Evolutionary conservation across 1,284 basidiomycete genomes (phyloP), one percentile per base, ranked within the genome.

Genomic region (Tylopilus sp.): DNA sequence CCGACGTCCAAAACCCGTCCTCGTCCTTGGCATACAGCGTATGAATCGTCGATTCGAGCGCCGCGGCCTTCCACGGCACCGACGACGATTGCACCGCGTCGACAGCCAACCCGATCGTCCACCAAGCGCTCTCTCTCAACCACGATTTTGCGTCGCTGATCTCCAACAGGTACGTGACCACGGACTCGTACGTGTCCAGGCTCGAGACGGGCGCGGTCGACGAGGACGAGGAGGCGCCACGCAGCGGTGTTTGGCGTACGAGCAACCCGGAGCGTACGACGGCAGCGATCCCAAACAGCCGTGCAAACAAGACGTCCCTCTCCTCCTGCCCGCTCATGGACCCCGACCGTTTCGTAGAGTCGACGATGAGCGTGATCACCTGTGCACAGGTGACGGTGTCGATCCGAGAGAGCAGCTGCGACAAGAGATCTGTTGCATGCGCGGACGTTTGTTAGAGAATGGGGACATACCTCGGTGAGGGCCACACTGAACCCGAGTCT

Each of bases 401-500:
- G 64, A 98, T 80, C 42, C 88, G 81, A 20, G 88, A 84, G 32
- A 98, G 75, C 2, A 98, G 79, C 93, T 96, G 57, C 17, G 19
- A 60, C 33, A 28, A 48, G 46, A 19, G 53, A 59, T 47, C 48
- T 52, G 24, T 50, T n/a, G 43, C 28, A 39, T 32, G n/a, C 7
- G 48, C 43, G 36, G 33, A 13, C 22, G 22, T 9, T 15, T 40
- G 10, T 29, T 8, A 51, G 17, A 51, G 52, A 14, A 4, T 29
- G 9, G 22, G 14, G 17, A 76, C 85, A 59, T 65, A 94, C 94
- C 79, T 98, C 95, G 1, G 96, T 94, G 60, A 99, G 77, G 19
- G 94, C 93, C 40, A 98, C 95, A 9, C 95, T 92, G 68, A 98
- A 99, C 14, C 96, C 96, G 32, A 97, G 75, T 59, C 96, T 76